Evolutionary conservation across 352 stramenopile genomes (phyloP).

Genomic region (Pythium scleroteichum): DNA sequence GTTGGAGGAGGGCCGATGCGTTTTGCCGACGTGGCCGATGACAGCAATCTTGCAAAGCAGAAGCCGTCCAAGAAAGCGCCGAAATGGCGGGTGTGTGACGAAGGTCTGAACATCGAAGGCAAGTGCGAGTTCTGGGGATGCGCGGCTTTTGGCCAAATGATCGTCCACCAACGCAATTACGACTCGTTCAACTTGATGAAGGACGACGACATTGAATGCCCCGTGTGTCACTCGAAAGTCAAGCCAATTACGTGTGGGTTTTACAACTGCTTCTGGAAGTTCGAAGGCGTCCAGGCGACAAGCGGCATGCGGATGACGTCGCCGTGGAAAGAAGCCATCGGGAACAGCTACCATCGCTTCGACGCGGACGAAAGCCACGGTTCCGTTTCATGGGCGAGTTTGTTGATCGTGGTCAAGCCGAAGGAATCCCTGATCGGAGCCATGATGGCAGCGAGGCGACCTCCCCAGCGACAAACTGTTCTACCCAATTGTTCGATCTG

Average conservation of each 20-base stretch:
- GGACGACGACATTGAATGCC: neutral
- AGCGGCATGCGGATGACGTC: neutral
- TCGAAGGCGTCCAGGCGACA: neutral
- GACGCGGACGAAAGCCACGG: neutral
- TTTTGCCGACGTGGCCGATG: too few relatives aligned
- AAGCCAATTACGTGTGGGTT: neutral
- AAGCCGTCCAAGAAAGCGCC: too few relatives aligned
- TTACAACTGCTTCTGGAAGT: neutral
- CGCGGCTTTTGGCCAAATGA: neutral
- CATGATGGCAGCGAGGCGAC: neutral
- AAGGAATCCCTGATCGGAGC: neutral
- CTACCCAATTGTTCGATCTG: too few relatives aligned
- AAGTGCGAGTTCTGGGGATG: neutral
- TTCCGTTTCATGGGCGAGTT: neutral
- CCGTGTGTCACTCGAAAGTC: neutral
- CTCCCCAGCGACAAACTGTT: too few relatives aligned
- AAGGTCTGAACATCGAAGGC: neutral
- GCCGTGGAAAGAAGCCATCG: neutral
- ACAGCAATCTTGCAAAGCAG: too few relatives aligned
- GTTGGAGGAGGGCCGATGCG: too few relatives aligned
- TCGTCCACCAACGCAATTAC: neutral
- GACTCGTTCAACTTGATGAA: constrained; percentile 2
- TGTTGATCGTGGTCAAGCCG: neutral
- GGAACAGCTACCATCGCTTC: neutral
- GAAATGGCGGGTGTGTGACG: neutral